Base-by-base conservation (phyloP, 2,329 filamentous ascomycete species). In the Exophiala sp. region DNA sequence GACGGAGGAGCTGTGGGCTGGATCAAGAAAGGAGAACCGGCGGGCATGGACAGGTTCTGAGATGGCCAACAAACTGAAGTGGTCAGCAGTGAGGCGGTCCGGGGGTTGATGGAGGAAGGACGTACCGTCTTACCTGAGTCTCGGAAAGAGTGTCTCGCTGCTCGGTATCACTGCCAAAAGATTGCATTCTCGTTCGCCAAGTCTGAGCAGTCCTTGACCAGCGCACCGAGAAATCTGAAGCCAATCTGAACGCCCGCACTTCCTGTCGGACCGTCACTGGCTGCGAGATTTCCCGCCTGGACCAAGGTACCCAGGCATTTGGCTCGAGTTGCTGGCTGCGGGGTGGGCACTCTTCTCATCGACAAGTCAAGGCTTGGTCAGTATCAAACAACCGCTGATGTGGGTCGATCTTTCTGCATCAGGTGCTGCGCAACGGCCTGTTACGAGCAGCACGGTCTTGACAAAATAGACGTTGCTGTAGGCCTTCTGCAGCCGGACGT, bases 271-370 rank as follows among this genome's bases (percentile, higher is more conserved):
- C 35, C 14, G 53, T 56, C 29, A 55, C 36, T 20, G 58, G 57
- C 9, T 59, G 61, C 24, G 60, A 62, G 36, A 51, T n/a, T 62
- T 47, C 55, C 52, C 10, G 43, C 34, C 43, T 62, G 60, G 60
- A 41, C 46, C 14, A 47, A 20, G 12, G 46, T 57, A 7, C 52
- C 58, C 1, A 54, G 24, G 24, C 33, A 46, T 18, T 16, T 50
- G 18, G 32, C 59, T 21, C 38, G 12, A 18, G 24, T 38, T 18
- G 33, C 24, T 7, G 5, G 14, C 32, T 16, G 8, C 7, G 12
- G 21, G 20, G 32, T 57, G 33, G 16, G 44, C 24, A 7, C 11
- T 32, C 24, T 59, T 29, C 50, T 54, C 2, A 50, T 12, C 9
- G 48, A 56, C 29, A 43, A n/a, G n/a, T 45, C 41, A 8, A 51